Evolutionary conservation across 2,329 filamentous ascomycete genomes (phyloP), one percentile per base, ranked within the genome.

Genomic region (Calonectria hawksworthii): DNA sequence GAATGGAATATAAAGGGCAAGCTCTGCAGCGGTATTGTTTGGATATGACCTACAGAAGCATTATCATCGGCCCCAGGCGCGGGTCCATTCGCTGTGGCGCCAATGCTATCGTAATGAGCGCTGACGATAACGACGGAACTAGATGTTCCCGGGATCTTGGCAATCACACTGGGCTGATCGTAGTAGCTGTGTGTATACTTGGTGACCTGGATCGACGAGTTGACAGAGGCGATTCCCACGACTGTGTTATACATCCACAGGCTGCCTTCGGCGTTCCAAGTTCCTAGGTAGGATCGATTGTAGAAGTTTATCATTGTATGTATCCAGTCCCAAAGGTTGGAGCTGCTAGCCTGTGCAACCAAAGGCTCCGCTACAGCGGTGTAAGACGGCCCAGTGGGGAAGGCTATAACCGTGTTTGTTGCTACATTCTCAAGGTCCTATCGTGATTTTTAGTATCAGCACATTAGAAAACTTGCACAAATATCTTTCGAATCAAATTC

Each of bases 301-400:
- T 73, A 73, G 54, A 73, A 30, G 23, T 32, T 50, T 3, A 65
- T 65, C 56, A 73, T 44, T 8, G 47, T 36, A 36, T 73, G 68
- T 30, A 65, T 65, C 72, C 72, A 74, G 7, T 87, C 84, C 79
- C 88, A 87, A 9, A 89, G 84, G 28, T 88, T 83, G 38, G 72
- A 28, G 10, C 38, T 44, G 30, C 36, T 51, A 26, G 72, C 72
- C 30, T 74, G 32, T 2, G 59, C 41, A 26, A 74, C 70, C 32
- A 74, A 52, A n/a, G 66, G 50, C 14, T 50, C 59, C 9, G 72
- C 72, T 16, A 66, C 72, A 30, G 72, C 54, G 59, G 21, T 74
- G 67, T 41, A 59, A 51, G 26, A 70, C 41, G 11, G 72, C 72
- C 11, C 65, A 59, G 65, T 28, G 21, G 59, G 44, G 23, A 74